Conservation (phyloP, 306 rosid genomes). For the Prunus fruticosa region DNA sequence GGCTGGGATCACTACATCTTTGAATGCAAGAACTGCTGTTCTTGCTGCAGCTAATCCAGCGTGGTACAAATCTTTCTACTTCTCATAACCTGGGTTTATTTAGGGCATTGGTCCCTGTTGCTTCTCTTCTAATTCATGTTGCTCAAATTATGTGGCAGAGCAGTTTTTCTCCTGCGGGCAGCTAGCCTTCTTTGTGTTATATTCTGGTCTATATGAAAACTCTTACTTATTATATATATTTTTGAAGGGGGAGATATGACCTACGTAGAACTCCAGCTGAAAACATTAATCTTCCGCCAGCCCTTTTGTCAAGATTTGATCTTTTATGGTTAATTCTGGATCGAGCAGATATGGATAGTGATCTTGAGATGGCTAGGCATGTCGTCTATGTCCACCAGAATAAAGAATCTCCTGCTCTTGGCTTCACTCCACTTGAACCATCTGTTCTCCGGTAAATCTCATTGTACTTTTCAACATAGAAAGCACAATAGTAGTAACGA, state of each 20-base stretch:
- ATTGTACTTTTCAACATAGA: neutral
- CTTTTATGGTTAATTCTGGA: constrained; percentile 95
- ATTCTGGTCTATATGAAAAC: constrained; percentile 13
- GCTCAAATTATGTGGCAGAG: constrained; percentile 7
- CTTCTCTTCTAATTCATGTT: constrained; percentile 8
- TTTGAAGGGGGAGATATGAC: constrained; percentile 96
- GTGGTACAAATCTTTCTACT: constrained; percentile 48
- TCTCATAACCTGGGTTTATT: neutral
- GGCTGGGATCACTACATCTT: constrained; percentile 96
- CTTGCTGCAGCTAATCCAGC: constrained; percentile 99
- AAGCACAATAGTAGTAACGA: constrained; percentile 1
- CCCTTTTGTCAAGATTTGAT: constrained; percentile 93
- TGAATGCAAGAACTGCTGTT: constrained; percentile 98
- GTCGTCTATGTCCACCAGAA: constrained; percentile 89
- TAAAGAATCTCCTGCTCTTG: constrained; percentile 88
- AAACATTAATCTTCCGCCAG: constrained; percentile 96
- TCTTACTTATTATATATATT: constrained; percentile 21
- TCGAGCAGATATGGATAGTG: constrained; percentile 97
- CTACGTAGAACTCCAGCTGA: constrained; percentile 96
- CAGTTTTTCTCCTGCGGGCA: constrained; percentile 12
- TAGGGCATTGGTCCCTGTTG: neutral
- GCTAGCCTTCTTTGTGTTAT: neutral
- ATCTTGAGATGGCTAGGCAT: constrained; percentile 99
- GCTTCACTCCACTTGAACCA: constrained; percentile 94
- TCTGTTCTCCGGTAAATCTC: constrained; percentile 82